Evolutionary conservation across 2,329 filamentous ascomycete genomes (phyloP).

Genomic region (Phaeosphaeriaceae sp.): DNA sequence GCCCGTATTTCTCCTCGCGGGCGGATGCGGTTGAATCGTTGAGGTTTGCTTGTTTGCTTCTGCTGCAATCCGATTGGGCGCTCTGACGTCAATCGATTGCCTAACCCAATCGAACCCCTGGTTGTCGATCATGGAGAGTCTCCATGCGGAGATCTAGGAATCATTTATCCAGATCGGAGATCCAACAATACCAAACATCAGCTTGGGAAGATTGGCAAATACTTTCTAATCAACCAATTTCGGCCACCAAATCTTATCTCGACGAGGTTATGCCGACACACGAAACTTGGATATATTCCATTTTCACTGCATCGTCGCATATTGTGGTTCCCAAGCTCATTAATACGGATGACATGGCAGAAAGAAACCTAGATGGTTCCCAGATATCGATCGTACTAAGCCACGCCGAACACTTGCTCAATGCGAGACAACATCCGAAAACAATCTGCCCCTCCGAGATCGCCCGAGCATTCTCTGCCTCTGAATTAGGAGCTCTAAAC

Average conservation of each 20-base stretch:
- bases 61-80: conserved; percentile 32
- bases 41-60: conserved; percentile 30
- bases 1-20: conserved; percentile 8
- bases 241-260: too few relatives aligned
- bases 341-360: too few relatives aligned
- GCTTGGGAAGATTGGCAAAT: too few relatives aligned
- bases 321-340: too few relatives aligned
- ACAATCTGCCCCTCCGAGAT: conserved; percentile 62
- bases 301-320: too few relatives aligned
- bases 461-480: conserved; percentile 52
- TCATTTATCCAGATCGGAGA: not conserved
- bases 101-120: conserved; percentile 18
- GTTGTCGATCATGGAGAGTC: conserved; percentile 27
- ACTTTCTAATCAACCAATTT: too few relatives aligned
- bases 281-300: too few relatives aligned
- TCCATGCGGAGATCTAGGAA: conserved; percentile 20
- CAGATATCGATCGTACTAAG: conserved; percentile 19
- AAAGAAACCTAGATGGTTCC: conserved; percentile 14
- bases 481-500: conserved; percentile 45
- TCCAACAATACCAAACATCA: not conserved
- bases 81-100: conserved; percentile 31
- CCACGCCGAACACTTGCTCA: conserved; percentile 38
- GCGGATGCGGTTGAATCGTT: conserved; percentile 27
- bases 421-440: conserved; percentile 51
- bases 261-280: too few relatives aligned